phyloP scores from a whole-genome alignment of 2,329 filamentous ascomycete genomes.

The Chaetomium strumarium region DNA sequence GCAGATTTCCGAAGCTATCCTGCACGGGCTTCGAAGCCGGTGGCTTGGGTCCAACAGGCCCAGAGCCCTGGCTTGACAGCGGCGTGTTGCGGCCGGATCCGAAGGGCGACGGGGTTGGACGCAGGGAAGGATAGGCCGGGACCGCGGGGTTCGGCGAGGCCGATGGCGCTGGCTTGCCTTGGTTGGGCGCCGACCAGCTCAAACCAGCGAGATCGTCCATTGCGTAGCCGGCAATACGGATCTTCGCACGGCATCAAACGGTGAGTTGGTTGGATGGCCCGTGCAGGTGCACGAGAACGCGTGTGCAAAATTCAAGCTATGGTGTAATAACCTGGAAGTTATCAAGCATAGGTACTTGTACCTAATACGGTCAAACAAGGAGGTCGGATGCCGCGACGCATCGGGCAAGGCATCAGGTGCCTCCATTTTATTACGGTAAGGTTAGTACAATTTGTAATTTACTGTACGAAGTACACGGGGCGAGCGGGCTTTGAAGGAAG shows the following conservation, averaged over 20 bases:
- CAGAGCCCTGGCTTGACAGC: constrained; percentile 45
- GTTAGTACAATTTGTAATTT: no score
- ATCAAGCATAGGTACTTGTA: no score
- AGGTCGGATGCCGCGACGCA: no score
- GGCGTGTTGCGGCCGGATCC: constrained; percentile 53
- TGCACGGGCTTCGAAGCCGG: constrained; percentile 44
- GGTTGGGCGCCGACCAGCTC: constrained; percentile 47
- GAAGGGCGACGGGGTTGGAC: constrained; percentile 51
- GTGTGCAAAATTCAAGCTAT: neutral
- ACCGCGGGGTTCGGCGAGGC: constrained; percentile 39
- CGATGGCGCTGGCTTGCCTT: constrained; percentile 35
- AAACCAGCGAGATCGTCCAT: constrained; percentile 60
- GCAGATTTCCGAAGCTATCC: constrained; percentile 74
- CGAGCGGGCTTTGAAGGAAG: no score
- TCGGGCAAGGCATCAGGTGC: no score
- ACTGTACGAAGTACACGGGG: no score
- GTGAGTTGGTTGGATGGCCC: neutral
- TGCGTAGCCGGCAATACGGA: neutral
- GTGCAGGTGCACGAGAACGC: neutral
- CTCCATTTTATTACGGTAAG: no score
- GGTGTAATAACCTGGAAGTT: no score
- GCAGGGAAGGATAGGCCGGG: constrained; percentile 45
- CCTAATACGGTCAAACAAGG: no score
- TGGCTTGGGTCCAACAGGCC: constrained; percentile 38
- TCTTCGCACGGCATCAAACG: neutral